phyloP scores from a whole-genome alignment of 108 stramenopile species.

The Cyclostephanos tholiformis region DNA sequence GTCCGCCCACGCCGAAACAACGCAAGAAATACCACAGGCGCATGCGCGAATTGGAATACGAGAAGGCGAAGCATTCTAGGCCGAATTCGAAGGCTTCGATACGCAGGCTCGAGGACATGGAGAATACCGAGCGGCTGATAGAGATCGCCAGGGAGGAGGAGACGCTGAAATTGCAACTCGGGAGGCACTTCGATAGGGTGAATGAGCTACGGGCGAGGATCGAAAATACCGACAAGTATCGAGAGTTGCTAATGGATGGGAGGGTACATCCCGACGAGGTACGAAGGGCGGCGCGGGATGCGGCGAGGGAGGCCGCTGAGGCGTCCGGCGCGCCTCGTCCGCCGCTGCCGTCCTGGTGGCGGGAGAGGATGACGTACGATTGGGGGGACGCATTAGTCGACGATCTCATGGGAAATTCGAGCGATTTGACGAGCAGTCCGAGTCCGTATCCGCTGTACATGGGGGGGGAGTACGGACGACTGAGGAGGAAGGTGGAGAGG shows the following conservation, averaged over 20 bases:
- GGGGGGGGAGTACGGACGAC: constrained; percentile 59
- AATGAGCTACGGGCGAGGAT: constrained; percentile 31
- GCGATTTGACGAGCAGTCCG: constrained; percentile 64
- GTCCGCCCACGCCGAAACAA: constrained; percentile 72
- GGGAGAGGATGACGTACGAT: constrained; percentile 64
- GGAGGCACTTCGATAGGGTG: constrained; percentile 48
- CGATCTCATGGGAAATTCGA: constrained; percentile 79
- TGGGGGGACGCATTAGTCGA: constrained; percentile 78
- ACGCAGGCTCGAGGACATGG: constrained; percentile 41
- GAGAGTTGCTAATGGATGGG: constrained; percentile 18
- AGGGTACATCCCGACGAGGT: constrained; percentile 26
- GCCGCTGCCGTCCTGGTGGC: constrained; percentile 37
- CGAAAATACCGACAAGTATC: constrained; percentile 35
- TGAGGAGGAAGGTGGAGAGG: constrained; percentile 52
- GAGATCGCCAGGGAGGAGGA: constrained; percentile 58
- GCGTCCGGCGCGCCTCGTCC: constrained; percentile 33
- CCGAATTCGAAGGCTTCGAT: constrained; percentile 74
- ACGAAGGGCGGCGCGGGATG: constrained; percentile 26
- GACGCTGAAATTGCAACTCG: constrained; percentile 36
- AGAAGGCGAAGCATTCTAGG: constrained; percentile 58
- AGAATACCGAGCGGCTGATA: constrained; percentile 20
- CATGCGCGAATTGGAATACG: constrained; percentile 34
- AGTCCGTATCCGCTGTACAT: constrained; percentile 74
- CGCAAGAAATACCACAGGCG: constrained; percentile 62
- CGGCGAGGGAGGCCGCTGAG: constrained; percentile 46